Evolutionary conservation across 192 early-diverging fungal genomes (phyloP).

Genomic region (Backusella macrospora): DNA sequence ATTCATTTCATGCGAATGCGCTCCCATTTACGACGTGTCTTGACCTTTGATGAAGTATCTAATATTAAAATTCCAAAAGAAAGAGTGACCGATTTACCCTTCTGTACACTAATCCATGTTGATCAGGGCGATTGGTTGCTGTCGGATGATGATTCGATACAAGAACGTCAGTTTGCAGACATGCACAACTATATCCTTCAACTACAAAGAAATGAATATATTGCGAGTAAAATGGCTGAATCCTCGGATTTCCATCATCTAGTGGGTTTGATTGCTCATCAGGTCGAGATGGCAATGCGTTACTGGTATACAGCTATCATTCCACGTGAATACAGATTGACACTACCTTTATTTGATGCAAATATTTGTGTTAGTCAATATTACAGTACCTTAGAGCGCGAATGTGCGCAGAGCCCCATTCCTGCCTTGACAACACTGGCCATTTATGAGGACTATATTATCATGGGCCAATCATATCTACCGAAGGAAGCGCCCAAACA

Average conservation of each 20-base stretch:
- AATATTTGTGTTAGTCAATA: neutral
- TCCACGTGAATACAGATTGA: constrained; percentile 1
- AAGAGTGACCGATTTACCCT: neutral
- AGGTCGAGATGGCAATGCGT: constrained; percentile 17
- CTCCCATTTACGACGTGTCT: neutral
- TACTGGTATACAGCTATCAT: constrained; percentile 15
- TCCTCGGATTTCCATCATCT: constrained; percentile 13
- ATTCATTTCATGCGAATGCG: constrained; percentile 7
- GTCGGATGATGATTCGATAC: constrained; percentile 5
- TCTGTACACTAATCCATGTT: neutral
- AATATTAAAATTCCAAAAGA: constrained; percentile 9
- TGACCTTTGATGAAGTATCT: constrained; percentile 5
- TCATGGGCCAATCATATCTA: constrained; percentile 14
- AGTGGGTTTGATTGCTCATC: constrained; percentile 2
- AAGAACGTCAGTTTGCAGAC: neutral
- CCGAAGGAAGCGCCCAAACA: neutral
- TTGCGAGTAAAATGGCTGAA: neutral
- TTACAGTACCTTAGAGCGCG: constrained; percentile 11
- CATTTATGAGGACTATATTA: constrained; percentile 15
- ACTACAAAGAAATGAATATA: neutral
- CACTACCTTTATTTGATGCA: constrained; percentile 15
- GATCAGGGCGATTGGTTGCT: neutral
- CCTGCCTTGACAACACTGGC: constrained; percentile 16
- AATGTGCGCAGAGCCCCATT: constrained; percentile 8
- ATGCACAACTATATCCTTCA: constrained; percentile 15